Conservation (phyloP, 2,329 filamentous ascomycete species). For the Dothistroma septosporum region DNA sequence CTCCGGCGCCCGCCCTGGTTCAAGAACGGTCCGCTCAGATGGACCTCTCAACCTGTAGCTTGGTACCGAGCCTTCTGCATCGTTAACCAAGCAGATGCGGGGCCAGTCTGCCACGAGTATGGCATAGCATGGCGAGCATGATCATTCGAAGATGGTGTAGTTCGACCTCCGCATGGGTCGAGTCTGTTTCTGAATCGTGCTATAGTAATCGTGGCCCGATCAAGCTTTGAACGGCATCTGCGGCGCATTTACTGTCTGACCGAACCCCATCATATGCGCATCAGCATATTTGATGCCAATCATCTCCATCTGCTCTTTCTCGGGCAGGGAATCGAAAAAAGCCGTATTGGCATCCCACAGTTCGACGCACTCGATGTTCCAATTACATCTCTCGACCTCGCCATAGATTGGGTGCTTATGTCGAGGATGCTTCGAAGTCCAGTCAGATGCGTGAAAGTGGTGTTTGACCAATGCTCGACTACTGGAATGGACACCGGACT, state of each 20-base stretch:
- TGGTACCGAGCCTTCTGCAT: no score
- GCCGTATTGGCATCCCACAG: constrained; percentile 63
- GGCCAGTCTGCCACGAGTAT: no score
- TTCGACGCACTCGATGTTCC: constrained; percentile 59
- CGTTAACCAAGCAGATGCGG: no score
- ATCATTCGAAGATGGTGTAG: not conserved
- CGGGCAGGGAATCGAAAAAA: constrained; percentile 54
- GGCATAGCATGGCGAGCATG: not conserved
- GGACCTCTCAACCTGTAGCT: no score
- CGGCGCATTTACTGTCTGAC: not conserved
- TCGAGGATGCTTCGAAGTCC: constrained; percentile 62
- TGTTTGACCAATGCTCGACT: constrained; percentile 64
- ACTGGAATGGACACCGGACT: constrained; percentile 65
- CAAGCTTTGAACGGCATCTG: not conserved
- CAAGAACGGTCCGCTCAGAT: no score
- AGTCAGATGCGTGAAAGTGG: constrained; percentile 69
- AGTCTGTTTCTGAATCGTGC: not conserved
- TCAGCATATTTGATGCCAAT: constrained; percentile 8
- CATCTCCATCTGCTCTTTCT: constrained; percentile 52
- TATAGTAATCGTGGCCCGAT: not conserved
- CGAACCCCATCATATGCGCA: not conserved
- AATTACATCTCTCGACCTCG: constrained; percentile 67
- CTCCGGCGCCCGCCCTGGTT: no score
- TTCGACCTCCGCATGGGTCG: not conserved
- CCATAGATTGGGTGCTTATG: constrained; percentile 65